Conservation (phyloP, 345 rosid species). For the Litchi chinensis region DNA sequence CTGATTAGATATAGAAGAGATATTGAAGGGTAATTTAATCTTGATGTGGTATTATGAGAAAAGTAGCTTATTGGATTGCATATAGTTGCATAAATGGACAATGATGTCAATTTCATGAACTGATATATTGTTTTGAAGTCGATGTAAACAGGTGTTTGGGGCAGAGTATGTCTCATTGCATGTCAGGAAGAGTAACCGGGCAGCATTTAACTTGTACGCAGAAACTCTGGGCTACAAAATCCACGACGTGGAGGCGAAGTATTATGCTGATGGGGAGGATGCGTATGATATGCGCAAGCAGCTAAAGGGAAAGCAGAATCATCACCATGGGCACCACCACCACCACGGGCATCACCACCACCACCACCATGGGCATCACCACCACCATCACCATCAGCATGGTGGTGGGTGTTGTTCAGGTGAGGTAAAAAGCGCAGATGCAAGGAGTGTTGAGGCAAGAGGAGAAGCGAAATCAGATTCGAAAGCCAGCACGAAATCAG, state of each 20-base stretch:
- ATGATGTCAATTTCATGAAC: background rate
- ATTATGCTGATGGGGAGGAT: constrained; percentile 98
- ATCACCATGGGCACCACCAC: constrained; percentile 61
- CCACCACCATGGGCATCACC: constrained; percentile 51
- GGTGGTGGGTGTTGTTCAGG: constrained; percentile 89
- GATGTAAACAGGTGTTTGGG: constrained; percentile 62
- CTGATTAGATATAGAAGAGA: background rate
- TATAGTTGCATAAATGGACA: background rate
- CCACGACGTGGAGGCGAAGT: constrained; percentile 93
- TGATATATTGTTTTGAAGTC: background rate
- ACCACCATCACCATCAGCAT: constrained; percentile 61
- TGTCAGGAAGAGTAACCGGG: constrained; percentile 95
- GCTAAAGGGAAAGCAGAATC: constrained; percentile 80
- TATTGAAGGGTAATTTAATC: background rate
- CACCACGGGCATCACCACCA: constrained; percentile 57
- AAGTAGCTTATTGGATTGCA: background rate
- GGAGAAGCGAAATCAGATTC: constrained; percentile 53
- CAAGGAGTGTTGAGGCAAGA: constrained; percentile 39
- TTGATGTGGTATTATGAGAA: background rate
- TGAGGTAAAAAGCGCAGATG: constrained; percentile 51
- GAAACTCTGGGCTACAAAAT: constrained; percentile 88
- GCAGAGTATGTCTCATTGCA: constrained; percentile 95
- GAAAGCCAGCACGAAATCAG: constrained; percentile 47
- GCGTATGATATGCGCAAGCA: constrained; percentile 98
- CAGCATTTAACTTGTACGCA: constrained; percentile 89